These are phyloP conservation scores for Aspergillus texensis DNA, from an alignment of 2,329 filamentous ascomycete genomes.

Conservation along the genomic window DNA sequence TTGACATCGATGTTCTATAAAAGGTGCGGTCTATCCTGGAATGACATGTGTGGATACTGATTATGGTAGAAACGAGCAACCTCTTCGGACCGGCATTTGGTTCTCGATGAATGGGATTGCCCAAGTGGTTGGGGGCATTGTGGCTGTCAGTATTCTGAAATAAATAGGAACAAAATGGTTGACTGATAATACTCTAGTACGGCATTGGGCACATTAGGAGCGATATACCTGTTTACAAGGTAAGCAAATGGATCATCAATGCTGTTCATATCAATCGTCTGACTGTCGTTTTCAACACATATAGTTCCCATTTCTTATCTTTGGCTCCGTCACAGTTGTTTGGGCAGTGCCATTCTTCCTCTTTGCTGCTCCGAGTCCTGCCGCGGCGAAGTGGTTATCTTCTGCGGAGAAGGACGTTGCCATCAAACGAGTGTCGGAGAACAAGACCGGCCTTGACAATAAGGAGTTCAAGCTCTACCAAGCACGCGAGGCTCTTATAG, in stretches of 20 bases:
- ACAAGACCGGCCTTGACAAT: neutral
- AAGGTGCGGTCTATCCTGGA: neutral
- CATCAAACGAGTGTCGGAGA: neutral
- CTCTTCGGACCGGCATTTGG: neutral
- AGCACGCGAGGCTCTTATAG: neutral
- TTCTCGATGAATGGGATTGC: neutral
- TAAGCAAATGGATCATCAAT: too few species aligned
- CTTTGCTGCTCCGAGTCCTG: neutral
- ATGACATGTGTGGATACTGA: neutral
- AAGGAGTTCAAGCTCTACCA: neutral
- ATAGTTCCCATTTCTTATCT: too few species aligned
- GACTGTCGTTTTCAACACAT: too few species aligned
- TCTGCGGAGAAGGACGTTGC: neutral
- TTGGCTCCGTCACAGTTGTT: too few species aligned
- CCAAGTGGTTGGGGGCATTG: neutral
- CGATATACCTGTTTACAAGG: too few species aligned
- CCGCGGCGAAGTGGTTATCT: neutral
- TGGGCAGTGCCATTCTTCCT: neutral
- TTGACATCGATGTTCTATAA: neutral
- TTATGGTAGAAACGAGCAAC: neutral
- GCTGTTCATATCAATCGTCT: too few species aligned
- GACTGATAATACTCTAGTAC: too few species aligned
- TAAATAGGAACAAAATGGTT: too few species aligned
- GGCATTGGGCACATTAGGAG: too few species aligned
- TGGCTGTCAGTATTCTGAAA: neutral